Percentiles rank a stretch among this genome's conserved stretches.
phyloP scores from a whole-genome alignment of 345 rosid genomes.

The Corchorus capsularis region DNA sequence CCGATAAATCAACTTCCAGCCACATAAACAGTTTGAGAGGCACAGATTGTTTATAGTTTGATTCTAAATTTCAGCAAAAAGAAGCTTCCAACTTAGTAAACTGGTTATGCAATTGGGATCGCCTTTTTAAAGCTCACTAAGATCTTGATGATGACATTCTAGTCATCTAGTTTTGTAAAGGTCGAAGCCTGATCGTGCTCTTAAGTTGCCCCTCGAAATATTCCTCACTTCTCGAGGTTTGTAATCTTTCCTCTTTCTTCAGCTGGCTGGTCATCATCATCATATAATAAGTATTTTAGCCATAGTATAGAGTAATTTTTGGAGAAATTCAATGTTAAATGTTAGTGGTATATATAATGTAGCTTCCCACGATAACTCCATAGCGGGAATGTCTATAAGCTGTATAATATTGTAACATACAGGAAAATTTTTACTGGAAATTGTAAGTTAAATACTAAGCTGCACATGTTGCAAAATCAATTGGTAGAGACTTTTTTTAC shows the following conservation, averaged over 20 bases:
- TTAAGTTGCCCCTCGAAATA: background rate
- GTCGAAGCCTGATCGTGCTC: background rate
- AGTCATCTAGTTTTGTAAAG: background rate
- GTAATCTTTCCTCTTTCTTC: background rate
- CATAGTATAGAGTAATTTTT: background rate
- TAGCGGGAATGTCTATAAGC: slow-evolving; percentile 24
- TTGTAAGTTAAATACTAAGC: background rate
- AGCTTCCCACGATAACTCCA: slow-evolving; percentile 8
- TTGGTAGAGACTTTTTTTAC: background rate
- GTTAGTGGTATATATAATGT: slow-evolving; percentile 5
- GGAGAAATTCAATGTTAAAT: background rate
- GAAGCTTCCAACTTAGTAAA: background rate
- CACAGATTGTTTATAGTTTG: background rate
- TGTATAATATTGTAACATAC: slow-evolving; percentile 11
- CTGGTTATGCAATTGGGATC: slow-evolving; percentile 4
- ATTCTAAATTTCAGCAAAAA: background rate
- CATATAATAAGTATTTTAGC: background rate
- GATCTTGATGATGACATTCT: background rate
- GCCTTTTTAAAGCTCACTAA: slow-evolving; percentile 14
- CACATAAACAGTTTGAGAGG: background rate
- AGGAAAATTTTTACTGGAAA: background rate
- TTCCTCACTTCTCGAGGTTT: slow-evolving; percentile 6
- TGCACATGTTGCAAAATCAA: background rate
- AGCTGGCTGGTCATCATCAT: slow-evolving; percentile 14
- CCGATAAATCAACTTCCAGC: background rate